Base-by-base conservation (phyloP, 2,329 filamentous ascomycete species). In the Leptographium wingfieldii region DNA sequence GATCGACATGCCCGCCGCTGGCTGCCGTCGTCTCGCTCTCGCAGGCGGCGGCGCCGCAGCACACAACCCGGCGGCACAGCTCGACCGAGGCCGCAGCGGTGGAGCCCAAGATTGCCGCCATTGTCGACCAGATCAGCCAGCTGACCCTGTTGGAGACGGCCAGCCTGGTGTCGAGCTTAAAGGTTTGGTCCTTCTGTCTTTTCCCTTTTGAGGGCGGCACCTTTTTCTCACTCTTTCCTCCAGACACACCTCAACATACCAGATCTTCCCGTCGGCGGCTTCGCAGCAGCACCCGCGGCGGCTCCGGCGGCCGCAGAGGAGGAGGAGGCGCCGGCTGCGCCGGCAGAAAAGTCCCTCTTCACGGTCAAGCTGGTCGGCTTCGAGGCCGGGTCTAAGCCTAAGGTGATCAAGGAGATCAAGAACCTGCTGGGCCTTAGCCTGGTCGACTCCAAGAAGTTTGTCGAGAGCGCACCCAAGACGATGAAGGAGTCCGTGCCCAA, bases 321-420 rank as follows among this genome's bases (percentile, higher is more conserved):
- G 66, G 90, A 96, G 71, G 92, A 94, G 62, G 89, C 89, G 1
- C 91, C 92, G 43, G 89, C 90, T 3, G 88, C 87, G 48, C 86
- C 91, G 67, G 90, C 94, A 74, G 96, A 97, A 83, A 97, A 86
- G 86, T 92, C 92, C 4, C 83, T 99, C 63, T 99, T 99, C 82
- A 96, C 88, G 73, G 76, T 99, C 66, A 97, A 96, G 80, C 85
- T 99, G 64, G 82, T 89, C 74, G 87, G 87, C 43, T 95, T 97
- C 73, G 95, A 99, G 58, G 81, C 91, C 33, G 81, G 77, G 57
- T 79, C 92, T 65, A 99, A 99, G 81, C 91, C 95, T 69, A 99
- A 99, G 87, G 80, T 99, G 69, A 99, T 99, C 82, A 99, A 99
- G 84, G 94, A 99, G 80, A 83, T 99, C 79, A 99, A 99, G 85